Evolutionary conservation across 2,329 filamentous ascomycete species (phyloP), one percentile per base, ranked within the genome.

Genomic region (Colletotrichum tofieldiae): DNA sequence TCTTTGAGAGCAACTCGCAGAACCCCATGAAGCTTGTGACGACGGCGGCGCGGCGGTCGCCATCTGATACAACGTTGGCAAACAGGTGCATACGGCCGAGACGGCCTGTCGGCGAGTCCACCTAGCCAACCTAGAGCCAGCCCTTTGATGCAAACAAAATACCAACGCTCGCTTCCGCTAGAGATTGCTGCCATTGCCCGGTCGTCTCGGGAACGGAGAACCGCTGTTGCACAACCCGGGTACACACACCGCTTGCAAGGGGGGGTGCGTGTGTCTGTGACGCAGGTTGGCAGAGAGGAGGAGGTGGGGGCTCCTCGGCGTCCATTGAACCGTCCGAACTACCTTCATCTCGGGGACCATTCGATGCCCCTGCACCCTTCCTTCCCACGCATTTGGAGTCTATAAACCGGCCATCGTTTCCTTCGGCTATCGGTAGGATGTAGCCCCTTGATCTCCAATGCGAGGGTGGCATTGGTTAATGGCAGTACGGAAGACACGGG

Each of bases 301-400:
- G 41, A 16, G 41, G 39, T 41, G 41, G 41, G 16, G 23, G 12
- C 35, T 37, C 35, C 39, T 60, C 56, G 39, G 39, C 56, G 39
- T 60, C 39, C 56, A 60, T 23, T 26, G 5, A 23, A 29, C 26
- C 18, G 26, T 45, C 56, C 26, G 39, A 47, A 47, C 41, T 14
- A 26, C 39, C 3, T 35, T n/a, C 6, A 32, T 60, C 41, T 60
- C 58, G 58, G 58, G 41, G 58, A 60, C 58, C 41, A 35, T 14
- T 60, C 8, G 14, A 43, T 26, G 14, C 23, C 18, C 43, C 39
- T 35, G 20, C 26, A 7, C 11, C 58, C 18, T 45, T 47, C 32
- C 18, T n/a, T 29, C 26, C 6, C 26, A 8, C 41, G 41, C 23
- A 32, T 29, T 23, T 35, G 16, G 26, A 60, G 23, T 5, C 32